A percentile compares a stretch with the other conserved stretches of the same genome.
Conservation (phyloP, 352 stramenopile genomes). For the Phytophthora fragariae region DNA sequence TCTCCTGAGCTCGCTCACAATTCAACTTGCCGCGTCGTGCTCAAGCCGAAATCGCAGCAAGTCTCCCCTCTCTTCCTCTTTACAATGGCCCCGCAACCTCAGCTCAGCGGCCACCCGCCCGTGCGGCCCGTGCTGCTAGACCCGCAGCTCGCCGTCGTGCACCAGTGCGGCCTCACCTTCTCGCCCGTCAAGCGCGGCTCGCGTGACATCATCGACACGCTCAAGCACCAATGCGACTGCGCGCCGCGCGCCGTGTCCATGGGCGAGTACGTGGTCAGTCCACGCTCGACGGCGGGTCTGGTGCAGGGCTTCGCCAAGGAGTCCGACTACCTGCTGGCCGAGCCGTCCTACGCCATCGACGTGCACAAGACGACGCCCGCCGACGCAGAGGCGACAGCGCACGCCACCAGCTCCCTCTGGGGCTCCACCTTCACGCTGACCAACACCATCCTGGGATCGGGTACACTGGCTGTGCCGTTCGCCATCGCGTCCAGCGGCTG, state of each 20-base stretch:
- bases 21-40: conserved; percentile 17
- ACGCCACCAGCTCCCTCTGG: conserved; percentile 59
- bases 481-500: conserved; percentile 78
- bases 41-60: background rate
- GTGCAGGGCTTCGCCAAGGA: conserved; percentile 34
- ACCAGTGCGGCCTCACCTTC: conserved; percentile 50
- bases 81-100: conserved; percentile 24
- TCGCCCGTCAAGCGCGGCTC: conserved; percentile 51
- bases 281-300: conserved; percentile 28
- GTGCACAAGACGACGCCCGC: conserved; percentile 42
- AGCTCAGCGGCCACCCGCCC: conserved; percentile 1
- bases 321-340: conserved; percentile 31
- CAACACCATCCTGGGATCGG: conserved; percentile 82
- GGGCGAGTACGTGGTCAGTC: conserved; percentile 80
- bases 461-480: conserved; percentile 76
- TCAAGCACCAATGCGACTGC: conserved; percentile 74
- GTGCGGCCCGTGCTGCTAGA: conserved; percentile 26
- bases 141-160: conserved; percentile 33
- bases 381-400: conserved; percentile 19
- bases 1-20: conserved; percentile 11
- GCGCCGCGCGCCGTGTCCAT: conserved; percentile 68
- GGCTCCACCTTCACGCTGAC: conserved; percentile 79
- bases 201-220: conserved; percentile 59
- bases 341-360: conserved; percentile 37
- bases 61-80: background rate